Percentiles rank a stretch among this genome's conserved stretches.
Conservation (phyloP, 169 alveolate species). For the Cryptosporidium viatorum region DNA sequence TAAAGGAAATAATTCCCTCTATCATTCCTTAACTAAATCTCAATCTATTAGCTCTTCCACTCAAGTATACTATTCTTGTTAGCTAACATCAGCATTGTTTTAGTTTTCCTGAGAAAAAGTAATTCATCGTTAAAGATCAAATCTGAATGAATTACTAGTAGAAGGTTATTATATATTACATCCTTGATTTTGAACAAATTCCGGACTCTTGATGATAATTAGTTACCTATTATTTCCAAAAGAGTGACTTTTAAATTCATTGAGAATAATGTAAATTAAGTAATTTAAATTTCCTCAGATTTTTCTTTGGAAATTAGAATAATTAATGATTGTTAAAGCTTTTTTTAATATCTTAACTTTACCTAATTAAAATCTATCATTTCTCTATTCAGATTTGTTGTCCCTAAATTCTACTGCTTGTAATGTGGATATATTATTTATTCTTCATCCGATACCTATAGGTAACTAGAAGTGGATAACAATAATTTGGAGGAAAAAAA, state of each 20-base stretch:
- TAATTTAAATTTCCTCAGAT: not conserved
- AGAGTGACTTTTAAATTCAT: not conserved
- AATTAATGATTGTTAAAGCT: conserved; percentile 11
- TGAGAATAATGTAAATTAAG: not conserved
- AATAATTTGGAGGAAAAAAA: no score
- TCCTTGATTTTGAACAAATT: not conserved
- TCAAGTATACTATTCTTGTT: conserved; percentile 78
- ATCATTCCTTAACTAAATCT: not conserved
- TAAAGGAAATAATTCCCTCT: not conserved
- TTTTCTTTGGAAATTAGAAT: not conserved
- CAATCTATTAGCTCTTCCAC: conserved; percentile 77
- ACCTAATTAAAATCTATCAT: not conserved
- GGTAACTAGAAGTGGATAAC: no score
- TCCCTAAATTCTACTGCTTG: not conserved
- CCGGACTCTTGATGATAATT: not conserved
- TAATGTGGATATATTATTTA: no score
- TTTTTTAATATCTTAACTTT: not conserved
- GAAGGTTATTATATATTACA: not conserved
- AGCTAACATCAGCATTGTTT: conserved; percentile 76
- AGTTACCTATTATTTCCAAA: not conserved
- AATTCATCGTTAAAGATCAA: conserved; percentile 3
- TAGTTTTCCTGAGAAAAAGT: conserved; percentile 33
- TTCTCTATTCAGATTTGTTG: not conserved
- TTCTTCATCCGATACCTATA: not conserved
- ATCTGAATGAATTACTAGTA: conserved; percentile 9